Evolutionary conservation across 345 rosid species (phyloP).

Genomic region (Eucalyptus lansdowneana): DNA sequence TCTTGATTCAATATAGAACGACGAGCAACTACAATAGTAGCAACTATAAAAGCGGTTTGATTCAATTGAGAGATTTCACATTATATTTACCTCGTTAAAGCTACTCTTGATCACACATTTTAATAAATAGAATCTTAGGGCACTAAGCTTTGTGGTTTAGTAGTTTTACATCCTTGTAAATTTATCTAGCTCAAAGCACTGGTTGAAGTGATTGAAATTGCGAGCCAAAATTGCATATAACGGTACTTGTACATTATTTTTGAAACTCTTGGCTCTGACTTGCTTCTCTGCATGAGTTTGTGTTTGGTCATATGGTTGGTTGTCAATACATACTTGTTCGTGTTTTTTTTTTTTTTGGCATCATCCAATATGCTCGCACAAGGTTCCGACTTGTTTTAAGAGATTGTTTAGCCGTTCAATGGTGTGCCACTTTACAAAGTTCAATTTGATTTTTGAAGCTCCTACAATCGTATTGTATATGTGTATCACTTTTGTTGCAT

Average conservation of each 20-base stretch:
- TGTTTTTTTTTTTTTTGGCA: too few species aligned
- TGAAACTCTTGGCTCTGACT: not conserved
- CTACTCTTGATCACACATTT: not conserved
- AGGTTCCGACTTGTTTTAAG: not conserved
- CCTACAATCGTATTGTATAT: not conserved
- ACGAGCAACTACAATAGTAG: not conserved
- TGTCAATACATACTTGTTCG: not conserved
- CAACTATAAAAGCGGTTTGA: too few species aligned
- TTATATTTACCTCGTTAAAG: not conserved
- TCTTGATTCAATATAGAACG: not conserved
- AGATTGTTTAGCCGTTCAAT: not conserved
- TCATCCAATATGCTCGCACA: not conserved
- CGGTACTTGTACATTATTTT: not conserved
- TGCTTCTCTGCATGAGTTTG: not conserved
- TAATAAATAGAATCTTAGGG: not conserved
- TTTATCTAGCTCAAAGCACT: not conserved
- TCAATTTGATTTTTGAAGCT: not conserved
- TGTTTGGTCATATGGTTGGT: not conserved
- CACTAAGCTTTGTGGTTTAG: not conserved
- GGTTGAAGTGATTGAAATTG: not conserved
- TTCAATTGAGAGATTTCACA: too few species aligned
- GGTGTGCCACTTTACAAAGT: not conserved
- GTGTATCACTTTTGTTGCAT: not conserved
- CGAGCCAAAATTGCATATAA: not conserved
- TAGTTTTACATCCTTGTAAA: too few species aligned